Conservation (phyloP, 208 protist genomes). For the Trypanosomatidae sp. region DNA sequence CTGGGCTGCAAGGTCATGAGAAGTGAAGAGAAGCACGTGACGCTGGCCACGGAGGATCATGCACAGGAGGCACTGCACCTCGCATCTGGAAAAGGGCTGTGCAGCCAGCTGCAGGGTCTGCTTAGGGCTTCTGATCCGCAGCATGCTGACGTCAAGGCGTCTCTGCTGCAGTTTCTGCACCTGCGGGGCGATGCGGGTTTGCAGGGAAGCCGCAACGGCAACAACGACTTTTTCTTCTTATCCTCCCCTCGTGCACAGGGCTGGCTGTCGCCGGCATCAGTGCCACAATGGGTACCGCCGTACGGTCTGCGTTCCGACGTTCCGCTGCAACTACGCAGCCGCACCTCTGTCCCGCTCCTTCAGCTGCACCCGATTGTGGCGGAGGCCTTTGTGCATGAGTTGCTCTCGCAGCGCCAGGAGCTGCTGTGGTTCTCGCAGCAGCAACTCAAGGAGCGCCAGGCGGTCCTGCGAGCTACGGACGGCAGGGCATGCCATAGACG, state of each 20-base stretch:
- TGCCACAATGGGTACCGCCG: conserved; percentile 37
- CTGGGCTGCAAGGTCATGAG: not conserved
- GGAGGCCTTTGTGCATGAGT: conserved; percentile 59
- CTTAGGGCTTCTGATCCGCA: conserved; percentile 31
- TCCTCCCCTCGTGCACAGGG: not conserved
- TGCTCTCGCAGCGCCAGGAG: conserved; percentile 55
- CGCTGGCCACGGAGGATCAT: conserved; percentile 6
- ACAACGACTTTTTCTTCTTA: not conserved
- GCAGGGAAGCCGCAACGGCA: not conserved
- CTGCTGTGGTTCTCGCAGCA: conserved; percentile 24
- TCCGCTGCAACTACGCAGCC: conserved; percentile 54
- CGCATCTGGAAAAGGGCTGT: conserved; percentile 25
- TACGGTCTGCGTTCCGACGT: conserved; percentile 35
- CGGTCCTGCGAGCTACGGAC: not conserved
- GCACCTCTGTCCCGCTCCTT: conserved; percentile 29
- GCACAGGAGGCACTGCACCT: conserved; percentile 13
- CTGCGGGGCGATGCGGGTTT: not conserved
- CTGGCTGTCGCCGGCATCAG: conserved; percentile 10
- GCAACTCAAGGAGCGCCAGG: conserved; percentile 11
- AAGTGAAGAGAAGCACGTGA: not conserved
- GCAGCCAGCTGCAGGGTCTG: conserved; percentile 34
- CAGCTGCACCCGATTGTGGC: conserved; percentile 60
- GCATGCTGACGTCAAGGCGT: conserved; percentile 20
- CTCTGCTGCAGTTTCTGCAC: conserved; percentile 32
- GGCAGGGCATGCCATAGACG: not conserved